phyloP scores from a whole-genome alignment of 768 basidiomycete genomes.

The Candolleomyces aberdarensis region DNA sequence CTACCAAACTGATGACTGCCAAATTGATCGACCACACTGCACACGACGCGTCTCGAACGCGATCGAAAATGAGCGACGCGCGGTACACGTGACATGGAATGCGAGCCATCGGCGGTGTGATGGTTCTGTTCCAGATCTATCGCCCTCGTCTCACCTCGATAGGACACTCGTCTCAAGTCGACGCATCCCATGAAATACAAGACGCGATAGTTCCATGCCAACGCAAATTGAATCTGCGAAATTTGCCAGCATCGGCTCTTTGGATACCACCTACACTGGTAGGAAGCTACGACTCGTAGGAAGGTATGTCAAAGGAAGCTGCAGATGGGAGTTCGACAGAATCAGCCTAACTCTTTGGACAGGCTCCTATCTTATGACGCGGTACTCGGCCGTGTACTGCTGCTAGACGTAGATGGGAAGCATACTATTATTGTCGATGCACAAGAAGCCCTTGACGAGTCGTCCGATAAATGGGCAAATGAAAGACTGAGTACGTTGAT shows the following conservation, averaged over 20 bases:
- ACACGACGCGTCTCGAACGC: too few species aligned
- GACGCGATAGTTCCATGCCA: not conserved
- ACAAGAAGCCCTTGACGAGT: slow-evolving; percentile 44
- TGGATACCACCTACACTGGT: not conserved
- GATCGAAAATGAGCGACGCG: too few species aligned
- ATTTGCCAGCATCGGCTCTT: not conserved
- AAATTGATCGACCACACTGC: too few species aligned
- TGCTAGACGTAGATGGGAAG: slow-evolving; percentile 47
- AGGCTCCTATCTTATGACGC: slow-evolving; percentile 61
- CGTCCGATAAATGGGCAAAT: slow-evolving; percentile 43
- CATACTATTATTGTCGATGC: slow-evolving; percentile 52
- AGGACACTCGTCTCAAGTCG: too few species aligned
- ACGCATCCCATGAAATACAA: too few species aligned
- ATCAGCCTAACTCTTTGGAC: not conserved
- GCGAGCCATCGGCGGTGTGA: too few species aligned
- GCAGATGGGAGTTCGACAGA: not conserved
- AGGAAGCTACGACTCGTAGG: not conserved
- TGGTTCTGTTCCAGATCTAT: too few species aligned
- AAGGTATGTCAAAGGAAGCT: not conserved
- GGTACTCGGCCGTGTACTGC: slow-evolving; percentile 39
- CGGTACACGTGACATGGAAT: too few species aligned
- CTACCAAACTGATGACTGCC: too few species aligned
- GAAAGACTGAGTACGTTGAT: slow-evolving; percentile 51
- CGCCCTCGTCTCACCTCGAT: too few species aligned
- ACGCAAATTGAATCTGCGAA: slow-evolving; percentile 4